Evolutionary conservation across 805 yeast genomes (phyloP).

Genomic region (Teunomyces aglyptinius): DNA sequence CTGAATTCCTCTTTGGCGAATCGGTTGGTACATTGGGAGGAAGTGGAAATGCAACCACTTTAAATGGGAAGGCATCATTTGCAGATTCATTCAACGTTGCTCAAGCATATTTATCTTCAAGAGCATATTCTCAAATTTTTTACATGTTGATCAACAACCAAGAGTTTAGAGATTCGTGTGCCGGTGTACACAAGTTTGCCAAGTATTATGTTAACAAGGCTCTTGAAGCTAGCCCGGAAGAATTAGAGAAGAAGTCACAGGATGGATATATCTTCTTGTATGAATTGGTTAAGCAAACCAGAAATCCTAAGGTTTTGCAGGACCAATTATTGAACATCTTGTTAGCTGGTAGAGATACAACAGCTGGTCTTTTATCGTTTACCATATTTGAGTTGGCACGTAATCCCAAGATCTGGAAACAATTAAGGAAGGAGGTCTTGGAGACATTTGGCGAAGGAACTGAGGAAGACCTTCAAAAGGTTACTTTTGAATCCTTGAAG

Average conservation of each 20-base stretch:
- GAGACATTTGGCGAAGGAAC: conserved; percentile 20
- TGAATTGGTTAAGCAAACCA: conserved; percentile 26
- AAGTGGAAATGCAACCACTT: conserved; percentile 4
- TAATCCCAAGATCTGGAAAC: conserved; percentile 19
- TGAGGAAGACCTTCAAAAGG: conserved; percentile 18
- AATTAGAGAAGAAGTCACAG: conserved; percentile 12
- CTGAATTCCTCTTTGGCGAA: conserved; percentile 44
- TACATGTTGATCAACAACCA: conserved; percentile 17
- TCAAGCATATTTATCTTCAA: conserved; percentile 32
- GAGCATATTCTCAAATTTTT: conserved; percentile 29
- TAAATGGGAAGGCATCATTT: conserved; percentile 28
- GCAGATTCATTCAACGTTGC: conserved; percentile 34
- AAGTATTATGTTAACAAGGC: conserved; percentile 14
- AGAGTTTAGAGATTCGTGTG: conserved; percentile 30
- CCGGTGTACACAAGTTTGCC: conserved; percentile 31
- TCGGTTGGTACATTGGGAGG: conserved; percentile 26
- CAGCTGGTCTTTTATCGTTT: conserved; percentile 28
- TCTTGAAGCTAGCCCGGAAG: conserved; percentile 13
- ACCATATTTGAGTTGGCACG: conserved; percentile 24
- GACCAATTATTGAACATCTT: conserved; percentile 28
- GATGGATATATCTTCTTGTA: conserved; percentile 27
- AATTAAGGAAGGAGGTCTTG: conserved; percentile 20
- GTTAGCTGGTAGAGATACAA: conserved; percentile 31
- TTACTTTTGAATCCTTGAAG: conserved; percentile 23
- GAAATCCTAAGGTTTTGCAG: conserved; percentile 22